Base-by-base conservation (phyloP, 805 yeast genomes). In the Nakazawaea pomicola region DNA sequence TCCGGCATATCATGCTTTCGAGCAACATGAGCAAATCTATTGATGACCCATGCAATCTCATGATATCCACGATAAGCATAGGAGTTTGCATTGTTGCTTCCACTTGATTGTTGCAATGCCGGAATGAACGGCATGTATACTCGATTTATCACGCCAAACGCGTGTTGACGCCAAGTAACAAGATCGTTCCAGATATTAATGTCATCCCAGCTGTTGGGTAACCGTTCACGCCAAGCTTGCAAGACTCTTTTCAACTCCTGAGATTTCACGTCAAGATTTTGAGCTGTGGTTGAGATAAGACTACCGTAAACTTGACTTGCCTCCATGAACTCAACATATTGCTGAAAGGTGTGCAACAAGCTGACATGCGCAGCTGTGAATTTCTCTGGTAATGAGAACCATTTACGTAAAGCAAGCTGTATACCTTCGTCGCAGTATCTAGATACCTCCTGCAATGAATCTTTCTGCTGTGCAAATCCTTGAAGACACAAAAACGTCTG, bases 111-210 rank as follows among this genome's bases (percentile, higher is more conserved):
- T 52, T 87, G 96, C 27, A 87, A 57, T 2, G 87, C 78, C 1
- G 96, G 95, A 46, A 90, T 83, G 54, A 95, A 72, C 7, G 98
- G 98, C 72, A 90, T 74, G 60, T 93, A 93, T 2, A 87, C 95
- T 58, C 85, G 85, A 68, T 93, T 93, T 52, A 93, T 90, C 19
- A 91, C 96, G 49, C 87, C 90, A 71, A 95, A 93, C 0, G 96
- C 97, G 65, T 93, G 98, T 62, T 93, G 98, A 51, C 99, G 75
- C 99, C 99, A 93, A 0, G 98, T 90, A 4, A 93, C 95, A 46
- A 93, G 65, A 57, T 93, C 99, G 50, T 95, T 90, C 99, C 99
- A 93, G 46, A 90, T 76, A 57, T 89, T 91, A 54, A 93, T 90
- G 58, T 93, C 99, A 62, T 93, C 99, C 97, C 98, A 93, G 7